These are phyloP conservation scores for Ascochyta clinopodiicola DNA, from an alignment of 2,329 filamentous ascomycete species.

Conservation along the genomic window DNA sequence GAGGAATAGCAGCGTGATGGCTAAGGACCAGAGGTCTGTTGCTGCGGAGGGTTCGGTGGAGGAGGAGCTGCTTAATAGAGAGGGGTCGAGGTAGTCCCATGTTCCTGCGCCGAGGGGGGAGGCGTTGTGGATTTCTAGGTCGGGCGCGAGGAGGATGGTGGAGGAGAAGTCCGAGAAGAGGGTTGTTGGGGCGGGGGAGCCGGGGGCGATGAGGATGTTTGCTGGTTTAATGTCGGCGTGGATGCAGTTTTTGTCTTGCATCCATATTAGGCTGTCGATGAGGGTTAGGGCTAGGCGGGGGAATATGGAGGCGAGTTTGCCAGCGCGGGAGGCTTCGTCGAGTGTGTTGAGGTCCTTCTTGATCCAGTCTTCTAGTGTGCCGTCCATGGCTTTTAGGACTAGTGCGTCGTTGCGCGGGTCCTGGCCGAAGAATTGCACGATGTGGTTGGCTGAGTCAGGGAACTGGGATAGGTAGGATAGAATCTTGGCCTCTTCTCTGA, in stretches of 20 bases:
- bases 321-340: constrained; percentile 36
- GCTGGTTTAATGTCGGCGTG: constrained; percentile 57
- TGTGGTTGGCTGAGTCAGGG: constrained; percentile 28
- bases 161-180: constrained; percentile 56
- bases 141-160: constrained; percentile 30
- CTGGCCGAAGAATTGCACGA: constrained; percentile 44
- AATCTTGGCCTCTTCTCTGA: constrained; percentile 41
- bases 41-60: constrained; percentile 41
- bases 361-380: constrained; percentile 44
- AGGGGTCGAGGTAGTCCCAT: constrained; percentile 55
- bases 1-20: constrained; percentile 53
- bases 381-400: constrained; percentile 43
- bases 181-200: constrained; percentile 20
- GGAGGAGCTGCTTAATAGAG: constrained; percentile 28
- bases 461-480: constrained; percentile 43
- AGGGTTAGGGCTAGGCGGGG: constrained; percentile 50
- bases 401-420: constrained; percentile 39
- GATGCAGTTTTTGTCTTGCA: constrained; percentile 49
- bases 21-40: constrained; percentile 55
- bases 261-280: constrained; percentile 51
- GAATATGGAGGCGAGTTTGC: constrained; percentile 48
- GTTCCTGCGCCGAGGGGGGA: constrained; percentile 52
- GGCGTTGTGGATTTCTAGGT: constrained; percentile 18
- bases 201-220: constrained; percentile 50
- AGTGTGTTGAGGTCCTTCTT: constrained; percentile 36